phyloP scores from a whole-genome alignment of 257 asterid species.

The Scutellaria barbata region DNA sequence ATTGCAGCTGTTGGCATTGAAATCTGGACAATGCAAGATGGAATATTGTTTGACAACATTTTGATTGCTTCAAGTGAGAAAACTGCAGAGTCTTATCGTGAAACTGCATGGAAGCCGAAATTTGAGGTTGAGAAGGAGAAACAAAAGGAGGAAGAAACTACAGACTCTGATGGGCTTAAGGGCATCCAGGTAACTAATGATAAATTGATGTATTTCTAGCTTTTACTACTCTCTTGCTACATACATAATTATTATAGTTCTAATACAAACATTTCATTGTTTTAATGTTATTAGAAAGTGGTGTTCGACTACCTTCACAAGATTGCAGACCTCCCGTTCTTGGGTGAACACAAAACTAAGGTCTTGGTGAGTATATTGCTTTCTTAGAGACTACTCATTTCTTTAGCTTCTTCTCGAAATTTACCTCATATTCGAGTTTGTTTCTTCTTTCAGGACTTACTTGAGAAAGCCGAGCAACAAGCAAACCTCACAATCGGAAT shows the following conservation, averaged over 20 bases:
- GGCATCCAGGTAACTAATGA: slow-evolving; percentile 66
- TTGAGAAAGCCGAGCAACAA: slow-evolving; percentile 86
- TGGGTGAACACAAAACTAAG: slow-evolving; percentile 77
- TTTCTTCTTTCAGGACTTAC: slow-evolving; percentile 61
- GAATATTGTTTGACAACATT: slow-evolving; percentile 87
- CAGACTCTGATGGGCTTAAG: slow-evolving; percentile 71
- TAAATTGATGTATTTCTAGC: neutral
- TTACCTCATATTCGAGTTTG: slow-evolving; percentile 6
- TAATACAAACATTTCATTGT: neutral
- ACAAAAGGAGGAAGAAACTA: slow-evolving; percentile 68
- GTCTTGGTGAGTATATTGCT: slow-evolving; percentile 57
- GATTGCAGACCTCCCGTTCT: slow-evolving; percentile 79
- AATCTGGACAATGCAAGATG: slow-evolving; percentile 99
- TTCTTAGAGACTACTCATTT: neutral
- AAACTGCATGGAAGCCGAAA: slow-evolving; percentile 83
- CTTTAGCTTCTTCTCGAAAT: neutral
- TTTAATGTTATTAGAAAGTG: slow-evolving; percentile 60
- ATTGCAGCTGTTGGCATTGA: slow-evolving; percentile 96
- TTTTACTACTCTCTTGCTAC: neutral
- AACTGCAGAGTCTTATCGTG: slow-evolving; percentile 69
- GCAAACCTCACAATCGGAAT: slow-evolving; percentile 80
- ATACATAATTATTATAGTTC: neutral
- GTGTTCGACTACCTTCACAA: slow-evolving; percentile 84
- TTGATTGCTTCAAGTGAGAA: slow-evolving; percentile 68
- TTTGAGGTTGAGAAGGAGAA: slow-evolving; percentile 77